A percentile compares a stretch with the other conserved stretches of the same genome.
Conservation (phyloP, 768 basidiomycete species). For the Symmetrospora coprosmae region DNA sequence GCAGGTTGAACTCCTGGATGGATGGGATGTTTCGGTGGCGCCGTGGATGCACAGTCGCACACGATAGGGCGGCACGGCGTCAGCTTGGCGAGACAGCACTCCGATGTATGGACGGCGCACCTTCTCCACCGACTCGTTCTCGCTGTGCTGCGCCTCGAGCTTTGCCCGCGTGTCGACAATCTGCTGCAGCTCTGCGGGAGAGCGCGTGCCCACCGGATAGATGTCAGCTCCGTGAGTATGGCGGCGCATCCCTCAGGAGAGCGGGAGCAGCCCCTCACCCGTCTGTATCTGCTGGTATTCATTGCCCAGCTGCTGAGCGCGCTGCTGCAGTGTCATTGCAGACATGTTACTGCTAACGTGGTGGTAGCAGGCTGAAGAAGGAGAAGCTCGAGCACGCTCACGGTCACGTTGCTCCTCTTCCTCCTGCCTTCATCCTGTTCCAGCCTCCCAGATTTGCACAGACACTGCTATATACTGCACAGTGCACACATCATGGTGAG, state of each 20-base stretch:
- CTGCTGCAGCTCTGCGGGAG: slow-evolving; percentile 46
- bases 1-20: slow-evolving; percentile 61
- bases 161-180: slow-evolving; percentile 66
- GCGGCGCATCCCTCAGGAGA: not conserved
- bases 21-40: no score
- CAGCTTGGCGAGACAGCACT: not conserved
- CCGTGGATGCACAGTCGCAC: no score
- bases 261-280: not conserved
- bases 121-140: slow-evolving; percentile 84
- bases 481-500: no score
- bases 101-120: slow-evolving; percentile 38
- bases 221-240: not conserved
- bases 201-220: not conserved
- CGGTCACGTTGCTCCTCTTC: no score
- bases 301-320: slow-evolving; percentile 4
- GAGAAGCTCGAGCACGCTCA: no score
- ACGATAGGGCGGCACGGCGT: not conserved
- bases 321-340: slow-evolving; percentile 1
- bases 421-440: no score
- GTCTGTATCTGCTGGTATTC: slow-evolving; percentile 20
- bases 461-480: no score
- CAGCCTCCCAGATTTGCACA: no score
- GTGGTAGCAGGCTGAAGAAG: no score
- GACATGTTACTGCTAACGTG: no score
- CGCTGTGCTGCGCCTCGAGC: slow-evolving; percentile 72